A percentile compares a stretch with the other conserved stretches of the same genome.
These are phyloP conservation scores for Suhomyces choctaworum DNA, from an alignment of 1,139 yeast species.

Conservation along the genomic window DNA sequence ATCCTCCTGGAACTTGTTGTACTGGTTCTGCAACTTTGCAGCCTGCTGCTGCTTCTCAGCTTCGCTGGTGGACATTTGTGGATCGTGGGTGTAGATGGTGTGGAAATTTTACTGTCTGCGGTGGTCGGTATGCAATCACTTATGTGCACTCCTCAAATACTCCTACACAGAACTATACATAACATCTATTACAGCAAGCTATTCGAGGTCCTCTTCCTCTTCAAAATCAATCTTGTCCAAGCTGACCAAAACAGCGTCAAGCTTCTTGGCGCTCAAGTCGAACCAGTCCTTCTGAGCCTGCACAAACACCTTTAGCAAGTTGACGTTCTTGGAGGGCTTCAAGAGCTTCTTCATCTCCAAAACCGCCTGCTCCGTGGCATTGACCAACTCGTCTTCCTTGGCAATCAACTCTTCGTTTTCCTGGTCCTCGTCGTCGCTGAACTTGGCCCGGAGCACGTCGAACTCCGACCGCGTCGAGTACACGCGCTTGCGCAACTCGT, in stretches of 20 bases:
- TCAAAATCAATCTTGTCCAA: conserved; percentile 38
- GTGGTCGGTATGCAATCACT: background rate
- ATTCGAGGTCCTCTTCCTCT: conserved; percentile 27
- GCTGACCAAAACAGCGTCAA: conserved; percentile 30
- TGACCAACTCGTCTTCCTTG: conserved; percentile 75
- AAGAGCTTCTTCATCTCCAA: conserved; percentile 71
- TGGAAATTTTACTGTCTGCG: background rate
- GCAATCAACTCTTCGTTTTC: conserved; percentile 58
- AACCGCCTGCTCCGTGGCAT: conserved; percentile 76
- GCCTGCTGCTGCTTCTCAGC: conserved; percentile 40
- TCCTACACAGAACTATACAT: too few relatives aligned
- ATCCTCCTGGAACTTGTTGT: conserved; percentile 62
- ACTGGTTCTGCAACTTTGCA: conserved; percentile 55
- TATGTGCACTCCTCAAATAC: too few relatives aligned
- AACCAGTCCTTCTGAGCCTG: conserved; percentile 69
- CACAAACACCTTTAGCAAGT: conserved; percentile 61
- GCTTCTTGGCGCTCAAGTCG: conserved; percentile 44
- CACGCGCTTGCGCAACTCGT: conserved; percentile 63
- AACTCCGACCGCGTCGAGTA: conserved; percentile 68
- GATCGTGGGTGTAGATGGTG: background rate
- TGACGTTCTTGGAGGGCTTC: conserved; percentile 63
- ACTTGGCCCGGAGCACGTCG: conserved; percentile 58
- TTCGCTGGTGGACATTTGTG: conserved; percentile 13
- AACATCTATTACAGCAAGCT: conserved; percentile 1
- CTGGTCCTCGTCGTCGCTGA: conserved; percentile 32